Base-by-base conservation (phyloP, 2,329 filamentous ascomycete genomes). In the Colletotrichum theobromicola region DNA sequence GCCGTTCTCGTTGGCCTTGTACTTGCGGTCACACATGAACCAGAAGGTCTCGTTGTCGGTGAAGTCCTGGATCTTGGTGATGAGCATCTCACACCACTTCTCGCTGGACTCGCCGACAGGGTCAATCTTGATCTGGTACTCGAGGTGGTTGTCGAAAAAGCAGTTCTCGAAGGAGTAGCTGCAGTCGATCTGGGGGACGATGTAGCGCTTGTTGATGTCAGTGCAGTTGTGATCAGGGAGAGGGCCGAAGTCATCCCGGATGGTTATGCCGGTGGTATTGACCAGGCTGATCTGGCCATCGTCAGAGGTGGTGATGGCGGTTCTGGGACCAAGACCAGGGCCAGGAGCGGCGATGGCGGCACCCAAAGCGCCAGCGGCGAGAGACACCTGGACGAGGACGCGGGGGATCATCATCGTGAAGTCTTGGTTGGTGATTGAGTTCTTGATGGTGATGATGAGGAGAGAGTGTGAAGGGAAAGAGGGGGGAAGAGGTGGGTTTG, bases 91-190 rank as follows among this genome's bases (percentile, higher is more conserved):
- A 16, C 65, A 69, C 70, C 70, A 69, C 24, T 63, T 30, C 24
- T 67, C 24, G 57, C 70, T 72, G 15, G 65, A 62, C 21, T 63
- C 34, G 34, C 70, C 70, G 10, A 69, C 66, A 5, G 65, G 65
- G 42, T 68, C 60, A 24, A 72, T 64, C 28, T 57, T 66, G n/a
- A 72, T 72, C 18, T 28, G 32, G 57, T 72, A 72, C 46, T 68
- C 64, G n/a, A 72, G 34, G 46, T 72, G 57, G 57, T 72, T 57
- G 16, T 72, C 42, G 16, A 72, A 69, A 13, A 24, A 24, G n/a
- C 70, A 72, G 65, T 69, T 63, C 70, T 72, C 70, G 18, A 42
- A 68, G 7, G 70, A 72, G 26, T 69, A 72, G 46, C 62, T 68
- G 57, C 70, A 72, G 58, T 69, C 65, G 26, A 72, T 69, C 42